Conservation (phyloP, 2,329 filamentous ascomycete species). For the Pseudogymnoascus sp. region DNA sequence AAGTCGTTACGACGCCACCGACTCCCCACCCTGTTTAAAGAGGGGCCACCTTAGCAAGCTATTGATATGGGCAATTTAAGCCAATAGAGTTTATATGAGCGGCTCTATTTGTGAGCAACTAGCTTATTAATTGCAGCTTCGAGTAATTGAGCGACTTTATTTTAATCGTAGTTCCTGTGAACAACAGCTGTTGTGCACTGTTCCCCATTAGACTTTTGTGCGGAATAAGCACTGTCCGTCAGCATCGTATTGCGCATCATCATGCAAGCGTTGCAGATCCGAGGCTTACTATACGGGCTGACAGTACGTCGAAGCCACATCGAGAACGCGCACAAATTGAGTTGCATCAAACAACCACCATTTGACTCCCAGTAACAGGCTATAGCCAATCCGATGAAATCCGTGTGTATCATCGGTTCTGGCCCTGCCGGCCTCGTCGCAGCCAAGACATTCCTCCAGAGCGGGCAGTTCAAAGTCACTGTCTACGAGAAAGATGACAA, state of each 20-base stretch:
- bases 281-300: background rate
- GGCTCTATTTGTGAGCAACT: background rate
- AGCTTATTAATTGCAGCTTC: background rate
- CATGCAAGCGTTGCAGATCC: background rate
- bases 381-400: constrained; percentile 3
- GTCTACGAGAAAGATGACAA: constrained; percentile 10
- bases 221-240: background rate
- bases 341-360: background rate
- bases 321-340: background rate
- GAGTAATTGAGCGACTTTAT: background rate
- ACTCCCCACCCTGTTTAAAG: too few relatives aligned
- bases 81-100: too few relatives aligned
- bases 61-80: too few relatives aligned
- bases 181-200: background rate
- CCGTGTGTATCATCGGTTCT: constrained; percentile 13
- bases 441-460: constrained; percentile 12
- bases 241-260: background rate
- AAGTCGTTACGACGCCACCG: too few relatives aligned
- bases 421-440: constrained; percentile 15
- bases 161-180: background rate
- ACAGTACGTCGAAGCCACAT: background rate
- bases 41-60: too few relatives aligned
- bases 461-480: constrained; percentile 6
- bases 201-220: background rate
- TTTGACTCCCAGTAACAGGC: background rate